A percentile compares a stretch with the other conserved stretches of the same genome.
These are phyloP conservation scores for Sporisorium exsertum DNA, from an alignment of 1,284 basidiomycete genomes.

Conservation along the genomic window DNA sequence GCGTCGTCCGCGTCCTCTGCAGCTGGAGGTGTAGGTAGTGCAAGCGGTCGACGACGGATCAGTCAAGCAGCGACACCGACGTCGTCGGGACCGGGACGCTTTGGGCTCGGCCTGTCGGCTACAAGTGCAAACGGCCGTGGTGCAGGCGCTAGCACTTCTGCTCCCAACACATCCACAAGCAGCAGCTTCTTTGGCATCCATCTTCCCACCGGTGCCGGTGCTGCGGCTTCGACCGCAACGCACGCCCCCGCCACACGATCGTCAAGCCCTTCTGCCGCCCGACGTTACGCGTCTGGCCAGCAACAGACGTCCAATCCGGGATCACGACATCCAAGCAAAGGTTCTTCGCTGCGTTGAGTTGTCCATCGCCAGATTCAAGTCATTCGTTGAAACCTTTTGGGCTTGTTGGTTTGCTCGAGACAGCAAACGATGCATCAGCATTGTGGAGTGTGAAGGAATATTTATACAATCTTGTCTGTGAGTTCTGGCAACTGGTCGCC, in stretches of 20 bases:
- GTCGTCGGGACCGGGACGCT: conserved; percentile 13
- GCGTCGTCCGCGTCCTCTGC: conserved; percentile 18
- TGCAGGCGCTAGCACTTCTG: neutral
- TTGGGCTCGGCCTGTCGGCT: conserved; percentile 29
- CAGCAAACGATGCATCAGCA: neutral
- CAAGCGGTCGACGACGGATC: conserved; percentile 22
- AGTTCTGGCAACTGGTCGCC: conserved; percentile 73
- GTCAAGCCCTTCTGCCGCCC: conserved; percentile 26
- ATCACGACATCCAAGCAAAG: conserved; percentile 38
- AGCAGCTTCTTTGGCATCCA: conserved; percentile 53
- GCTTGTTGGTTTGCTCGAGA: neutral
- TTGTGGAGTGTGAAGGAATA: neutral
- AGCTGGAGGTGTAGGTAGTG: conserved; percentile 6
- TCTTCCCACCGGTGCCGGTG: conserved; percentile 18
- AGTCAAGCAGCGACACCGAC: conserved; percentile 31
- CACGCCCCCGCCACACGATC: conserved; percentile 7
- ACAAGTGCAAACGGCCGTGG: neutral
- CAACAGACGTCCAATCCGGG: conserved; percentile 25
- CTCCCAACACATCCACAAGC: conserved; percentile 19
- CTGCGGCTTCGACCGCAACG: conserved; percentile 3
- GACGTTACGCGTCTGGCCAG: conserved; percentile 18
- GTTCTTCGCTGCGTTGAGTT: conserved; percentile 32
- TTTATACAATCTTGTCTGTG: conserved; percentile 59
- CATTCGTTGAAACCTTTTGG: neutral
- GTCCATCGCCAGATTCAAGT: neutral